These are phyloP conservation scores for Teratosphaeria viscida DNA, from an alignment of 2,329 filamentous ascomycete genomes.

Conservation along the genomic window DNA sequence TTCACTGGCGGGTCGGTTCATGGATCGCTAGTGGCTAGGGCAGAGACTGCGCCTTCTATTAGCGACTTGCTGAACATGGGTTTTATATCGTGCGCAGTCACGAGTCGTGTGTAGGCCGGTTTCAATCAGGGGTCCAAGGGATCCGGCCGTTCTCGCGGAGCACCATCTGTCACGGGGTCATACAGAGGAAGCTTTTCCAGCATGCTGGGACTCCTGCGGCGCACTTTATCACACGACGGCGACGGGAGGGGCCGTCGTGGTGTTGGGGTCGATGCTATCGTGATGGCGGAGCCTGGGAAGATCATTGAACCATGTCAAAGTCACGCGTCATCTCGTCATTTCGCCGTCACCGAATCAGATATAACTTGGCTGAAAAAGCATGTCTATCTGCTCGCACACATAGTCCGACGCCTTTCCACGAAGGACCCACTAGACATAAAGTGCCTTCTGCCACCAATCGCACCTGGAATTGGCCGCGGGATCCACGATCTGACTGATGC, in stretches of 20 bases:
- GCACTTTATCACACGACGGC: neutral
- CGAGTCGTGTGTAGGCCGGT: too few species aligned
- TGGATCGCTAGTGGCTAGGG: too few species aligned
- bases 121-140: neutral
- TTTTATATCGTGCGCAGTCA: too few species aligned
- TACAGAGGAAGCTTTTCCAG: neutral
- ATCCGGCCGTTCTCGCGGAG: neutral
- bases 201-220: neutral
- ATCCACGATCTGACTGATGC: slow-evolving; percentile 35
- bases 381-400: neutral
- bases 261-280: too few species aligned
- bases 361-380: neutral
- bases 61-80: too few species aligned
- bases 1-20: too few species aligned
- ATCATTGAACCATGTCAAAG: too few species aligned
- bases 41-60: too few species aligned
- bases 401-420: neutral
- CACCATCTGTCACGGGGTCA: neutral
- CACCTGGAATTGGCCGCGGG: slow-evolving; percentile 39
- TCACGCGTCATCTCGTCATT: too few species aligned
- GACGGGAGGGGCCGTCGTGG: neutral
- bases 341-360: too few species aligned
- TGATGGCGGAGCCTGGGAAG: too few species aligned
- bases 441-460: slow-evolving; percentile 43
- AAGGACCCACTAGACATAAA: slow-evolving; percentile 25